phyloP scores from a whole-genome alignment of 805 yeast species.

The Metschnikowia lachancei region DNA sequence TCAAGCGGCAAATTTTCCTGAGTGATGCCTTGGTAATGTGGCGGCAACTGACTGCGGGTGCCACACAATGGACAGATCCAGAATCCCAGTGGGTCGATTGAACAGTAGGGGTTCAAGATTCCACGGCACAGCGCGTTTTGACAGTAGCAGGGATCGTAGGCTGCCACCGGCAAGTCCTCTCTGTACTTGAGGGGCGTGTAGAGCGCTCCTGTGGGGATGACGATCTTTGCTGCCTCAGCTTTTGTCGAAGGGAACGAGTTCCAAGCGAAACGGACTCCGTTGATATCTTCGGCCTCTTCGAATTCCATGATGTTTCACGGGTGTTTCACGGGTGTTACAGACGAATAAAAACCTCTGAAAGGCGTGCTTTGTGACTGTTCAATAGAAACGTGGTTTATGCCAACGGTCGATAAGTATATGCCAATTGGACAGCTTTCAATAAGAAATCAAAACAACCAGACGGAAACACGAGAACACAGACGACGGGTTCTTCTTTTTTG shows the following conservation, averaged over 20 bases:
- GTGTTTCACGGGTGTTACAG: background rate
- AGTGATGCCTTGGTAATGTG: conserved; percentile 73
- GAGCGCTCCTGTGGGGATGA: conserved; percentile 89
- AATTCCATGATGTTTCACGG: conserved; percentile 30
- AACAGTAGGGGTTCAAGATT: conserved; percentile 83
- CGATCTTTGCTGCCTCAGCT: conserved; percentile 84
- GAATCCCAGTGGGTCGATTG: conserved; percentile 69
- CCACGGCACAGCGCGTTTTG: conserved; percentile 75
- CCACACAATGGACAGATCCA: conserved; percentile 89
- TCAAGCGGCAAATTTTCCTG: conserved; percentile 81
- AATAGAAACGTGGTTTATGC: background rate
- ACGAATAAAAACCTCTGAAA: background rate
- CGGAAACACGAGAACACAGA: too few relatives aligned
- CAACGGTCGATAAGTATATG: too few relatives aligned
- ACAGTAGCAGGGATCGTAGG: conserved; percentile 84
- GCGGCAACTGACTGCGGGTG: conserved; percentile 74
- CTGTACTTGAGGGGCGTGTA: conserved; percentile 90
- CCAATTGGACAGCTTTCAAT: too few relatives aligned
- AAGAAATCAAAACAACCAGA: too few relatives aligned
- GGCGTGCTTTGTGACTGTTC: background rate
- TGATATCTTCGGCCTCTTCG: conserved; percentile 44
- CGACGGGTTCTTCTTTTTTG: too few relatives aligned
- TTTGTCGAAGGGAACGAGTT: conserved; percentile 83
- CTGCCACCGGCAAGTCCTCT: conserved; percentile 71
- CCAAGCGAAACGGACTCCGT: conserved; percentile 50